Base-by-base conservation (phyloP, 2,329 filamentous ascomycete genomes). In the Penicillium sp. region DNA sequence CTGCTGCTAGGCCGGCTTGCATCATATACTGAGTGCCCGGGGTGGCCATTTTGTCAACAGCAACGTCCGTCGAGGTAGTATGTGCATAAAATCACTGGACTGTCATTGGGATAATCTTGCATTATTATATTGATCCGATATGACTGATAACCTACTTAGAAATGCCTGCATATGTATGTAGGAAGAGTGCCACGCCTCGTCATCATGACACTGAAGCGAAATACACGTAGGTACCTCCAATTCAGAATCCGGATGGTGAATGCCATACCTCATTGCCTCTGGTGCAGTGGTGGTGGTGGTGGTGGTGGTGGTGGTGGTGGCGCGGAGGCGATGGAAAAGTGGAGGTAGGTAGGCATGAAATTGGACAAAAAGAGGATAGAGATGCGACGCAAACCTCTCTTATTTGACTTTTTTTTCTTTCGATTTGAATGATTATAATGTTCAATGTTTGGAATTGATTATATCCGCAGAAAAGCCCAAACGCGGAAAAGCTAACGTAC, bases 21-120 rank as follows among this genome's bases (percentile, higher is more conserved):
- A 67, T 53, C 43, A 62, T 59, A 41, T 63, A 62, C 48, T 67
- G 62, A 8, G 60, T 58, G 48, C 62, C 60, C 40, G 58, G 49
- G 5, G 52, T 53, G 19, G 57, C 55, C 59, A 62, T 61, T 14
- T 16, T 42, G 32, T 5, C 42, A 26, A 27, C 5, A 11, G 23
- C 9, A 38, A 23, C n/a, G n/a, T n/a, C 9, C n/a, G 8, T 35
- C 43, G 7, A 38, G n/a, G 4, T 8, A 34, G 13, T 38, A 47
- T 47, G 34, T 40, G 29, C 45, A 38, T 39, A 38, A 13, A 16
- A 36, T 29, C 8, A 6, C 19, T 11, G n/a, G 18, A 18, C 7
- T 30, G 26, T 36, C 7, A 39, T 32, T 19, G 18, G 30, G 13
- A 11, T 7, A 9, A 27, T 11, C 3, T n/a, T 11, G 9, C 7